Percentiles rank a stretch among this genome's conserved stretches.
phyloP scores from a whole-genome alignment of 164 flowering plant genomes.

The Vitis cinerea region DNA sequence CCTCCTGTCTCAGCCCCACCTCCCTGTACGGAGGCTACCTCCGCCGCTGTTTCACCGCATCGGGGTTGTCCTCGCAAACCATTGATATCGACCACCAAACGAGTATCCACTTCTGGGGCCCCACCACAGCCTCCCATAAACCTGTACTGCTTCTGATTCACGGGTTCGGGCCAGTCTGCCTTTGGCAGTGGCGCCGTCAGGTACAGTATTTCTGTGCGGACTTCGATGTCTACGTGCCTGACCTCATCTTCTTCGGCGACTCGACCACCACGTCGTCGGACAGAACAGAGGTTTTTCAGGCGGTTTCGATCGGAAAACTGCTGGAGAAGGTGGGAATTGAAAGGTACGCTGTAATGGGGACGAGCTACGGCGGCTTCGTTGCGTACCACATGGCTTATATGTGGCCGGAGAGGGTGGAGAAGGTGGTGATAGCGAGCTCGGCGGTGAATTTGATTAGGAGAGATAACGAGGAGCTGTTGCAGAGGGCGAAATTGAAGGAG shows the following conservation, averaged over 20 bases:
- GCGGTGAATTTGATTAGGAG: slow-evolving; percentile 45
- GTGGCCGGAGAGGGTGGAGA: slow-evolving; percentile 62
- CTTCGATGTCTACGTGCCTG: slow-evolving; percentile 74
- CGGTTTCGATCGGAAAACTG: slow-evolving; percentile 42
- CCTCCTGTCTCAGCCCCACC: slow-evolving; percentile 53
- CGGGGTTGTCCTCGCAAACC: slow-evolving; percentile 45
- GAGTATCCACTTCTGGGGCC: slow-evolving; percentile 59
- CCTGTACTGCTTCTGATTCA: slow-evolving; percentile 49
- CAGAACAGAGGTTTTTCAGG: slow-evolving; percentile 69
- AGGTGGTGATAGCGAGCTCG: slow-evolving; percentile 72
- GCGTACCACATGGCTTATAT: slow-evolving; percentile 63
- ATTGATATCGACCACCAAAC: slow-evolving; percentile 40
- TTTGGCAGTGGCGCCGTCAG: slow-evolving; percentile 65
- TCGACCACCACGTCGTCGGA: slow-evolving; percentile 50
- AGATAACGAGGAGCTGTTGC: slow-evolving; percentile 38
- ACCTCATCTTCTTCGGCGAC: slow-evolving; percentile 71
- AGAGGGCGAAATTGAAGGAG: slow-evolving; percentile 38
- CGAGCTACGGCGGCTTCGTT: slow-evolving; percentile 71
- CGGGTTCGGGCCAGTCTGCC: slow-evolving; percentile 59
- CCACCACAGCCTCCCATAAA: slow-evolving; percentile 19
- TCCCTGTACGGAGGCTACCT: slow-evolving; percentile 40
- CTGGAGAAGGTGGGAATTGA: slow-evolving; percentile 46
- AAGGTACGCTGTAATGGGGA: slow-evolving; percentile 40
- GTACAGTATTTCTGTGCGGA: slow-evolving; percentile 29
- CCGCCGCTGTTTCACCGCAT: slow-evolving; percentile 40